A percentile compares a stretch with the other conserved stretches of the same genome.
Evolutionary conservation across 345 rosid genomes (phyloP).

Genomic region (Camelina sativa): DNA sequence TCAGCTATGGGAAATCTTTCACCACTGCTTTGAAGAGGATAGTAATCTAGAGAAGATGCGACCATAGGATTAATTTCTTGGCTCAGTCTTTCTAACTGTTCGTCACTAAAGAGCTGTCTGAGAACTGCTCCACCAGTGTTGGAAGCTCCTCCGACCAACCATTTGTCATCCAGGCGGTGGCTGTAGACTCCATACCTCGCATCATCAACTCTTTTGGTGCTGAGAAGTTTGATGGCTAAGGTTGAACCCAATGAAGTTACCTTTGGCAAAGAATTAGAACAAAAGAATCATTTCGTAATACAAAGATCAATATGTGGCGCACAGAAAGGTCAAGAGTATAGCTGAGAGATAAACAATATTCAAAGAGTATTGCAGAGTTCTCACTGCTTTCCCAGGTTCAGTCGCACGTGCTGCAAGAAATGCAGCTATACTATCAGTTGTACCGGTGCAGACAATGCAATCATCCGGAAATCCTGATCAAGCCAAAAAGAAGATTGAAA

Average conservation of each 20-base stretch:
- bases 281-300: neutral
- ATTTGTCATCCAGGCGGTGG: conserved; percentile 90
- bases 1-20: conserved; percentile 93
- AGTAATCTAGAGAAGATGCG: conserved; percentile 78
- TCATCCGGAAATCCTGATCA: conserved; percentile 76
- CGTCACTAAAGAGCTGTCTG: conserved; percentile 74
- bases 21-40: conserved; percentile 72
- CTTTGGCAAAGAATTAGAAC: conserved; percentile 39
- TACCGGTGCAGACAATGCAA: conserved; percentile 80
- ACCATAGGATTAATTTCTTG: conserved; percentile 65
- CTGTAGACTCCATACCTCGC: conserved; percentile 93
- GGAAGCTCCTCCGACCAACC: conserved; percentile 99
- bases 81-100: conserved; percentile 70
- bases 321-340: neutral
- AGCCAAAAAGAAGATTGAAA: conserved; percentile 19
- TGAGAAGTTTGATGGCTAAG: conserved; percentile 83
- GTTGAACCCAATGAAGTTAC: conserved; percentile 96
- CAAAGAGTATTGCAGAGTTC: conserved; percentile 35
- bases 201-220: conserved; percentile 84
- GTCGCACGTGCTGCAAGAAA: conserved; percentile 93
- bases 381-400: conserved; percentile 84
- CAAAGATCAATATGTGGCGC: neutral
- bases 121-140: conserved; percentile 97
- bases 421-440: conserved; percentile 96
- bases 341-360: neutral